Evolutionary conservation across 352 stramenopile species (phyloP).

Genomic region (Globisporangium paddicum): DNA sequence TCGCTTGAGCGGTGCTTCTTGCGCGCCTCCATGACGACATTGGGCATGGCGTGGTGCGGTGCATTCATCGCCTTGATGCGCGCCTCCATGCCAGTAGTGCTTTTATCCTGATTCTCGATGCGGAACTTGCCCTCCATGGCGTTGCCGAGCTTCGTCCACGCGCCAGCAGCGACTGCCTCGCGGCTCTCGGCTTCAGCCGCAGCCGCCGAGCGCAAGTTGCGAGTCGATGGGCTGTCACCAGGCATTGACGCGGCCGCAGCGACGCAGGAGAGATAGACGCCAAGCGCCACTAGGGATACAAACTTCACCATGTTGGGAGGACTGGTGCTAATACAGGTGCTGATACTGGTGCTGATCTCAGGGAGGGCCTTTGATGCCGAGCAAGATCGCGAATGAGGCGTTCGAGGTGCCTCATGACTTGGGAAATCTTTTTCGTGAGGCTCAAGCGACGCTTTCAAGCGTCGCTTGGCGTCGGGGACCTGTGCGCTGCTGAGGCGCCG

Average conservation of each 20-base stretch:
- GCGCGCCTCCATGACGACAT: constrained; percentile 5
- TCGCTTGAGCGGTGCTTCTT: neutral
- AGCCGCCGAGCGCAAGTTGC: neutral
- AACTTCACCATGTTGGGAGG: neutral
- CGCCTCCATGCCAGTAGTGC: neutral
- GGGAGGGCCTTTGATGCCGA: neutral
- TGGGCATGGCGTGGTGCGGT: neutral
- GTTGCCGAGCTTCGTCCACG: no score
- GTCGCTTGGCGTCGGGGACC: neutral
- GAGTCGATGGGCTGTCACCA: neutral
- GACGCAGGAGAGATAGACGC: neutral
- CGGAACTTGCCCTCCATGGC: neutral
- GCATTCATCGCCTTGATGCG: neutral
- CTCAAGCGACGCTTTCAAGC: neutral
- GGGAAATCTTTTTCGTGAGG: neutral
- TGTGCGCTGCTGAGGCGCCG: neutral
- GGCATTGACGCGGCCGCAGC: neutral
- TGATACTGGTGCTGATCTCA: neutral
- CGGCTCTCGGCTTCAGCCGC: neutral
- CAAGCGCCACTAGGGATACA: constrained; percentile 1
- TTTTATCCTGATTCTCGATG: no score
- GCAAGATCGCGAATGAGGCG: neutral
- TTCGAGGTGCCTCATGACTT: neutral
- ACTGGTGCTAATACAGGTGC: no score
- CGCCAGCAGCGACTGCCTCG: neutral